Evolutionary conservation across 2,329 filamentous ascomycete genomes (phyloP).

Genomic region (Fusarium staphyleae): DNA sequence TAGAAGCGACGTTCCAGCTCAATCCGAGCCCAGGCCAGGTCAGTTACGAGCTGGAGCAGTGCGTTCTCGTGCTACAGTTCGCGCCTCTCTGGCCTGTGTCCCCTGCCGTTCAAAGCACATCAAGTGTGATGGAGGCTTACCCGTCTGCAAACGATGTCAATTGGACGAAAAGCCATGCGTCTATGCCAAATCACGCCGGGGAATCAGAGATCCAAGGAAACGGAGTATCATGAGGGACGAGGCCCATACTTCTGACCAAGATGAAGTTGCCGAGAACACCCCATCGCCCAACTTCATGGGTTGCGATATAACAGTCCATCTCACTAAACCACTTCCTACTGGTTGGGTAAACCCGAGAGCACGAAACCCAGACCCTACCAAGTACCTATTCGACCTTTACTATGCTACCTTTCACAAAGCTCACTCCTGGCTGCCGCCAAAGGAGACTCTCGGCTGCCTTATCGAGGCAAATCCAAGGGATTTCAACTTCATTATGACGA

Average conservation of each 20-base stretch:
- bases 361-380: background rate
- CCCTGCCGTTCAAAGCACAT: slow-evolving; percentile 35
- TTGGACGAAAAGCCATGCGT: slow-evolving; percentile 21
- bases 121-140: slow-evolving; percentile 31
- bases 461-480: slow-evolving; percentile 4
- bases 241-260: background rate
- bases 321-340: slow-evolving; percentile 5
- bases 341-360: slow-evolving; percentile 14
- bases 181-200: slow-evolving; percentile 34
- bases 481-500: slow-evolving; percentile 13
- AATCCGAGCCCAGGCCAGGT: background rate
- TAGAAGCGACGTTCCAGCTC: slow-evolving; percentile 5
- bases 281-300: slow-evolving; percentile 17
- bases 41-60: slow-evolving; percentile 19
- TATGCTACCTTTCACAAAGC: slow-evolving; percentile 36
- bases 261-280: slow-evolving; percentile 8
- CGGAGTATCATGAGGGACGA: slow-evolving; percentile 17
- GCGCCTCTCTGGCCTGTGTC: slow-evolving; percentile 34
- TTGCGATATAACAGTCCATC: background rate
- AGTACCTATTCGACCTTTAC: slow-evolving; percentile 30
- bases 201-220: slow-evolving; percentile 27
- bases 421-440: slow-evolving; percentile 37
- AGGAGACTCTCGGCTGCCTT: slow-evolving; percentile 11
- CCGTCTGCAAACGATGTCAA: slow-evolving; percentile 32
- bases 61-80: slow-evolving; percentile 24